Percentiles rank a stretch among this genome's conserved stretches.
Conservation (phyloP, 1,284 basidiomycete species). For the Ceratobasidium papillatum region DNA sequence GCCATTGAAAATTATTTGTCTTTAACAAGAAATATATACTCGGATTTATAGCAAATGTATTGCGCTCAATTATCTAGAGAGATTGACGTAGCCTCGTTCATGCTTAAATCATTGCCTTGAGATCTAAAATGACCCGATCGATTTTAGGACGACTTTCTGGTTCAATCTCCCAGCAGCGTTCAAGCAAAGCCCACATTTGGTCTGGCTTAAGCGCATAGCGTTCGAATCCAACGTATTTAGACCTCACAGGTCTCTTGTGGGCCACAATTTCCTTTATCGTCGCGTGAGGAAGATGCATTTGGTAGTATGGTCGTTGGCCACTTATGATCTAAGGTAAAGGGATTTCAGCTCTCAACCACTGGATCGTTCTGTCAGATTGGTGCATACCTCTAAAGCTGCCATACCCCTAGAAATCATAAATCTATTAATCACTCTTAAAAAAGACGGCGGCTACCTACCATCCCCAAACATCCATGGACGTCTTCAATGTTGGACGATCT, state of each 20-base stretch:
- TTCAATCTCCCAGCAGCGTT: neutral
- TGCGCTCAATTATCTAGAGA: too few relatives aligned
- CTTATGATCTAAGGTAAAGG: neutral
- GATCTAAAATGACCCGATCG: neutral
- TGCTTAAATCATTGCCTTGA: neutral
- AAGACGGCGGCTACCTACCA: neutral
- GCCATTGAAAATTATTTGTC: too few relatives aligned
- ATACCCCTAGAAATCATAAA: neutral
- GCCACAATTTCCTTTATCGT: neutral
- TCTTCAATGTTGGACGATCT: neutral
- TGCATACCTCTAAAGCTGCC: neutral
- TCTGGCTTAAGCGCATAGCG: neutral
- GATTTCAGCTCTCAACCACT: neutral
- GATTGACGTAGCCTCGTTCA: too few relatives aligned
- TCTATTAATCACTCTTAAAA: neutral
- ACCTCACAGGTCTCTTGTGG: neutral
- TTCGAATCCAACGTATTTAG: neutral
- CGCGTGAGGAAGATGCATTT: neutral
- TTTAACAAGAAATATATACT: too few relatives aligned
- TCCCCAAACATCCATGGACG: neutral
- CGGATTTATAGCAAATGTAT: too few relatives aligned
- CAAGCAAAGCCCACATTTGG: neutral
- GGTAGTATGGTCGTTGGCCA: neutral
- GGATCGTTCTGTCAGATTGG: neutral
- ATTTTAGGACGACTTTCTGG: neutral